Base-by-base conservation (phyloP, 768 basidiomycete genomes). In the Strobilomyces dryophilus region DNA sequence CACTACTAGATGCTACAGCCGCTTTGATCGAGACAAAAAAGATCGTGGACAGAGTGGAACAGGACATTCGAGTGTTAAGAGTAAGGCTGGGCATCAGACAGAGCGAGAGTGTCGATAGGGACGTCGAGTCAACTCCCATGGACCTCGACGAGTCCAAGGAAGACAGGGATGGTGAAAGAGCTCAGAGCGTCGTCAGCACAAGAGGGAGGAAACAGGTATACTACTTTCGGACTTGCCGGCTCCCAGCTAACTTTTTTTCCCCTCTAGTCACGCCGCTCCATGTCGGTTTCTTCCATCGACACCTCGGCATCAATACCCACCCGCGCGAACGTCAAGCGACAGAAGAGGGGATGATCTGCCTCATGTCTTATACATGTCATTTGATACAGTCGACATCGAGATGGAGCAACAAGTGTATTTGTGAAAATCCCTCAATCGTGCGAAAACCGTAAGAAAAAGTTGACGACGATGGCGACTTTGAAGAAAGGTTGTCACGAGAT, bases 21-120 rank as follows among this genome's bases (percentile, higher is more conserved):
- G 76, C 80, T 12, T 71, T 98, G 62, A 78, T 95, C n/a, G 92
- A 98, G 62, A 86, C 84, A 58, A 98, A 98, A 77, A 86, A 89
- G 60, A 74, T 83, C 12, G 81, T 91, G 37, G 95, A 98, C 66
- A 82, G 86, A 65, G 79, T 87, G 4, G 92, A 95, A 18, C 86
- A 89, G 63, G 95, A 98, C 60, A 84, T 93, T 32, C 72, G 84
- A 53, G 79, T 90, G 2, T 61, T 87, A 56, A 85, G 81, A 63
- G 79, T 78, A 49, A 81, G 85, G 36, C 63, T 87, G 12, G 81
- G 79, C 21, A 71, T 80, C 63, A 72, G 75, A 48, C 78, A 74
- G 39, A 77, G 75, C 47, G 76, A 77, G 54, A 72, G 73, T 18
- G 70, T 56, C 21, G 75, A 68, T 32, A 64, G 66, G 46, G 71